Base-by-base conservation (phyloP, 805 yeast genomes). In the Sungouiozyma ichnusensis region DNA sequence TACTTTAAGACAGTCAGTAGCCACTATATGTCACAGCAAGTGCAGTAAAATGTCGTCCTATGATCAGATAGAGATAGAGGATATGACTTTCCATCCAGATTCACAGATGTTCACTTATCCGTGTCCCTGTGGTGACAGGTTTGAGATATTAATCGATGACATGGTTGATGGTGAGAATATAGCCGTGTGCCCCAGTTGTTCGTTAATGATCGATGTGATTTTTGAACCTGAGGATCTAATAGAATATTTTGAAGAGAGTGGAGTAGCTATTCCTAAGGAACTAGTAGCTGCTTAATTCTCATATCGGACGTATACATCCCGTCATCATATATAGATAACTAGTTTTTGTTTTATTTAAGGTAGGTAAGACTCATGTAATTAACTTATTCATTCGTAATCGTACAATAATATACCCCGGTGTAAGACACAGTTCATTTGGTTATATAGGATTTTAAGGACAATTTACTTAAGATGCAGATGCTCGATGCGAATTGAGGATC, bases 41-140 rank as follows among this genome's bases (percentile, higher is more conserved):
- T n/a, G n/a, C n/a, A n/a, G n/a, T n/a, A n/a, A n/a, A n/a, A 74
- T 79, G 70, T 80, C 79, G 49, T 67, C 79, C 1, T 92, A 92
- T 64, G 98, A 92, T 63, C 94, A 92, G 60, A 80, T 92, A 43
- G 98, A 92, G 68, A 92, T 92, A 40, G 98, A 92, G 63, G 98
- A 92, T 61, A 88, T 92, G 79, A 79, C 87, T 2, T 92, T 77
- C 59, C 97, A 92, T 60, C 77, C 88, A 2, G 69, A 67, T n/a
- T 77, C 83, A 13, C 87, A 83, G 60, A 64, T 85, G 19, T 85
- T 88, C 64, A 82, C 86, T 39, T 90, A 88, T 55, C 98, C 98
- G 3, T 92, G 98, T 69, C 98, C 98, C 1, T 92, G 98, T 63
- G 98, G 98, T 8, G 98, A 92, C 62, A 72, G 79, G 55, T 92